A percentile compares a stretch with the other conserved stretches of the same genome.
These are phyloP conservation scores for Trichophyton schoenleinii DNA, from an alignment of 2,329 filamentous ascomycete genomes.

Conservation along the genomic window DNA sequence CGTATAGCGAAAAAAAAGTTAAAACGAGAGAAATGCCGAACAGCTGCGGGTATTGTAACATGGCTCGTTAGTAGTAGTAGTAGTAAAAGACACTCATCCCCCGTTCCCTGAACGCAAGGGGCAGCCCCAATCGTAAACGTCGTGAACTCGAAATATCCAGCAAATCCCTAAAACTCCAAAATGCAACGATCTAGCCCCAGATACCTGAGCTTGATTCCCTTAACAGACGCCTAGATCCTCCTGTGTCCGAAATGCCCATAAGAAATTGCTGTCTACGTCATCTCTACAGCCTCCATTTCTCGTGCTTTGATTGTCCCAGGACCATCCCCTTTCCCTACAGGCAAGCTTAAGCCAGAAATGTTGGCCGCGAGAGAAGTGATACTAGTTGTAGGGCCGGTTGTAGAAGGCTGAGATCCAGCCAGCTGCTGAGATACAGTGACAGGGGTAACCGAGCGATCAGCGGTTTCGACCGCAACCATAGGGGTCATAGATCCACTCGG, in stretches of 20 bases:
- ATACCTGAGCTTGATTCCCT: background rate
- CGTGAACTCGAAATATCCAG: background rate
- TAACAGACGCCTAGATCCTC: background rate
- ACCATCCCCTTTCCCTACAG: constrained; percentile 21
- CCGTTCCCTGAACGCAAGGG: background rate
- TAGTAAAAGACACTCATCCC: background rate
- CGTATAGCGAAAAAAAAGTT: background rate
- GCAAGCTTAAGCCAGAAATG: constrained; percentile 34
- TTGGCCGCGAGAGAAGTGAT: constrained; percentile 35
- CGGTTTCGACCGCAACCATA: constrained; percentile 49
- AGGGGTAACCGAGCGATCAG: constrained; percentile 41
- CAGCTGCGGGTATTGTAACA: background rate
- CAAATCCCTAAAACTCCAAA: background rate
- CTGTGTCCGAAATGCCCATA: background rate
- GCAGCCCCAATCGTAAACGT: background rate
- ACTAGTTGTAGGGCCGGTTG: constrained; percentile 20
- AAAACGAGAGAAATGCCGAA: background rate
- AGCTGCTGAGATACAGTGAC: constrained; percentile 30
- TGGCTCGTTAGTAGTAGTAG: background rate
- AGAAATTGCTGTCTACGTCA: constrained; percentile 29
- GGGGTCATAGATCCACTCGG: constrained; percentile 32
- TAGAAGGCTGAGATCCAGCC: constrained; percentile 22
- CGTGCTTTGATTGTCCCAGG: constrained; percentile 17
- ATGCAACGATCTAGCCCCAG: background rate
- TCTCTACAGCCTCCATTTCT: constrained; percentile 37